Conservation (phyloP, 2,329 filamentous ascomycete species). For the Graphilbum sp. region DNA sequence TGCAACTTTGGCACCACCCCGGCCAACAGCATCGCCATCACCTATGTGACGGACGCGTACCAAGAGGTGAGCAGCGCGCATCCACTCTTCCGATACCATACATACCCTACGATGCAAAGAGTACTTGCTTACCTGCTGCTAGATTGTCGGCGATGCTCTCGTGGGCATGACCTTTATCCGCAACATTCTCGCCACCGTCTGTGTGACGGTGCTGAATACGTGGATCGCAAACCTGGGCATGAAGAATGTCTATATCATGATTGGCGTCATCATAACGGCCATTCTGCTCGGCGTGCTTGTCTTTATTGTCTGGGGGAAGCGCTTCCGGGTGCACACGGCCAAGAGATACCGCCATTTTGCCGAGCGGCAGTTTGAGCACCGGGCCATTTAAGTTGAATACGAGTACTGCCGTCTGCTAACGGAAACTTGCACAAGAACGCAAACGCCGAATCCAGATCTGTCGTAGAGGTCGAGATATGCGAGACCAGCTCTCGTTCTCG, state of each 20-base stretch:
- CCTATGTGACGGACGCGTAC: slow-evolving; percentile 4
- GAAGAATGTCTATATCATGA: slow-evolving; percentile 7
- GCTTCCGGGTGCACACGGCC: slow-evolving; percentile 2
- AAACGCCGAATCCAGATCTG: no score
- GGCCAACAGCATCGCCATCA: background rate
- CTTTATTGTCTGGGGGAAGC: slow-evolving; percentile 6
- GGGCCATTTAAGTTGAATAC: slow-evolving; percentile 4
- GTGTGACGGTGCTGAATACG: slow-evolving; percentile 1
- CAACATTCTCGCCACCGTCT: slow-evolving; percentile 2
- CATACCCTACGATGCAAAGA: no score
- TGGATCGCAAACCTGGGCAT: slow-evolving; percentile 3
- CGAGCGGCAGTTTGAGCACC: slow-evolving; percentile 3
- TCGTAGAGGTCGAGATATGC: no score
- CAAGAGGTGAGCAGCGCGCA: no score
- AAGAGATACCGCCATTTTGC: slow-evolving; percentile 3
- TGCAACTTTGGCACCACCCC: slow-evolving; percentile 2
- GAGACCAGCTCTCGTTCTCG: no score
- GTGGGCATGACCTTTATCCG: slow-evolving; percentile 2
- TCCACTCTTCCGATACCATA: no score
- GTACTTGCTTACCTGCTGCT: no score
- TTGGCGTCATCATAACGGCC: slow-evolving; percentile 4
- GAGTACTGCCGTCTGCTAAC: no score
- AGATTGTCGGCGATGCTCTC: slow-evolving; percentile 4
- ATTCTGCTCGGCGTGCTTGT: slow-evolving; percentile 4
- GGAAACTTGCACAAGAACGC: no score